phyloP scores from a whole-genome alignment of 768 basidiomycete genomes.

The Pluteus cervinus region DNA sequence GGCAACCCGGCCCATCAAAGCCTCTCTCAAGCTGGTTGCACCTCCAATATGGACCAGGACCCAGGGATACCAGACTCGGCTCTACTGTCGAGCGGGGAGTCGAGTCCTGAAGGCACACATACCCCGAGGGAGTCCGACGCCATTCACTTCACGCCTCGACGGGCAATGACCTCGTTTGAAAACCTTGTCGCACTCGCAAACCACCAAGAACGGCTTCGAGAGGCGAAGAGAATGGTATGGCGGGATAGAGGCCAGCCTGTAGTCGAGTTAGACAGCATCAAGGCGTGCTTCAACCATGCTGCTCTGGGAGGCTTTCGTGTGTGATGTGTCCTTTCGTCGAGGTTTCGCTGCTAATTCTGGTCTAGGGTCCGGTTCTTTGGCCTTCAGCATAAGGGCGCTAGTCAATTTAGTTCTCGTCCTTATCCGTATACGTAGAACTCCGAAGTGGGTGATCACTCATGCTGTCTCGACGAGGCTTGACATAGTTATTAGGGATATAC shows the following conservation, averaged over 20 bases:
- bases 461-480: background rate
- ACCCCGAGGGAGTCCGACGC: too few relatives aligned
- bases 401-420: conserved; percentile 77
- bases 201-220: conserved; percentile 67
- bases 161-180: conserved; percentile 72
- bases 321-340: conserved; percentile 26
- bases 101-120: too few relatives aligned
- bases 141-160: conserved; percentile 46
- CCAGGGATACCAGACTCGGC: too few relatives aligned
- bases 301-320: conserved; percentile 63
- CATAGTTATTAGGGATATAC: conserved; percentile 41
- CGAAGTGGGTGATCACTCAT: conserved; percentile 42
- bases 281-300: conserved; percentile 69
- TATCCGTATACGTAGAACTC: conserved; percentile 62
- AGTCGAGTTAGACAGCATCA: conserved; percentile 54
- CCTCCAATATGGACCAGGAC: too few relatives aligned
- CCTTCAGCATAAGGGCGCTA: conserved; percentile 75
- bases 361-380: conserved; percentile 74
- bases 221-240: conserved; percentile 79
- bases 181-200: conserved; percentile 82
- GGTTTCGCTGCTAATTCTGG: too few relatives aligned
- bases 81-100: too few relatives aligned
- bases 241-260: conserved; percentile 74
- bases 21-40: too few relatives aligned
- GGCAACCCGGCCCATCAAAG: too few relatives aligned